Conservation (phyloP, 106 monocot genomes). For the Dioscorea zingiberensis region DNA sequence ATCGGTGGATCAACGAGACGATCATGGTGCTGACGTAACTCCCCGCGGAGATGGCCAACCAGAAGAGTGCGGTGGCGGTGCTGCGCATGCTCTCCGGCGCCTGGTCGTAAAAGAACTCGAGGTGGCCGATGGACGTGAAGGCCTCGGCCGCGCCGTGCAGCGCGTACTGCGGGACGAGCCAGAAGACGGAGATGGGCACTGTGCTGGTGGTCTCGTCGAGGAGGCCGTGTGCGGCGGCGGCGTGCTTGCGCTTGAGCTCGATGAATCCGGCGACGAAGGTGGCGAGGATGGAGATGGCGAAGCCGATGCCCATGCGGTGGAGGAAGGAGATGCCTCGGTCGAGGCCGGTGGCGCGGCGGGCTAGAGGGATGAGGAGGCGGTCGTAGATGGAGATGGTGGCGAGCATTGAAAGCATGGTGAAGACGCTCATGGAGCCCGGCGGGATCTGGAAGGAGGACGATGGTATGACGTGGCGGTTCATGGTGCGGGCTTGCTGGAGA, state of each 20-base stretch:
- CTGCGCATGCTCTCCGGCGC: constrained; percentile 92
- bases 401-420: constrained; percentile 67
- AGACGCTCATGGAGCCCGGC: constrained; percentile 78
- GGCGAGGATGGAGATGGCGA: constrained; percentile 42
- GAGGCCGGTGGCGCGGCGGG: constrained; percentile 59
- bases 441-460: constrained; percentile 62
- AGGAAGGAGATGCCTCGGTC: constrained; percentile 68
- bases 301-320: constrained; percentile 68
- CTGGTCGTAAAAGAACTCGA: constrained; percentile 95
- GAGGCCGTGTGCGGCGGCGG: constrained; percentile 23
- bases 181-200: constrained; percentile 52
- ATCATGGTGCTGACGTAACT: constrained; percentile 62
- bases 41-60: constrained; percentile 69
- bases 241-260: constrained; percentile 35
- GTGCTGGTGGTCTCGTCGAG: constrained; percentile 6
- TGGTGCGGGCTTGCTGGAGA: constrained; percentile 78
- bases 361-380: constrained; percentile 55
- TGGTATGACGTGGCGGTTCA: constrained; percentile 70
- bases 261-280: constrained; percentile 59
- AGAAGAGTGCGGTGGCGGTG: constrained; percentile 65
- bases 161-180: constrained; percentile 89
- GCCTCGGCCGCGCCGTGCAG: constrained; percentile 69
- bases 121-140: constrained; percentile 63
- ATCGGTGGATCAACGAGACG: constrained; percentile 45
- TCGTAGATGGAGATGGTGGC: constrained; percentile 72